Evolutionary conservation across 345 rosid species (phyloP).

Genomic region (Gossypioides kirkii): DNA sequence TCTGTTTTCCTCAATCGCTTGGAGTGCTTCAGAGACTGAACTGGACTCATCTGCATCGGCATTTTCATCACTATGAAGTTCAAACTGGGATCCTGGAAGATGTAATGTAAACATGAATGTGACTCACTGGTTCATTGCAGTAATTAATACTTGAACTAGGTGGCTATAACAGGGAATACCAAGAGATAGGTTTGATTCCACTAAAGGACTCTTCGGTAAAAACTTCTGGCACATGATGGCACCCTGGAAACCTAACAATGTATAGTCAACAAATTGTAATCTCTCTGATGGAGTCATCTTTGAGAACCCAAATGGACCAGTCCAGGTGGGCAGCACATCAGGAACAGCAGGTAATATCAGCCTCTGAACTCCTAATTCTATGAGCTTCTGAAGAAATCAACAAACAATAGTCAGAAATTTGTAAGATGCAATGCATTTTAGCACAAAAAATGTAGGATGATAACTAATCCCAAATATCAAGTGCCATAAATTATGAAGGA

Average conservation of each 20-base stretch:
- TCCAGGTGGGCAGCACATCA: conserved; percentile 58
- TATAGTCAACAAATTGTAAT: conserved; percentile 38
- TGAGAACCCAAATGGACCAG: conserved; percentile 67
- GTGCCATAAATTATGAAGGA: neutral
- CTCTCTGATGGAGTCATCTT: conserved; percentile 49
- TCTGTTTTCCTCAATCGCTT: conserved; percentile 27
- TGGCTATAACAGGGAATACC: conserved; percentile 21
- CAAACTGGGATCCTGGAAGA: conserved; percentile 32
- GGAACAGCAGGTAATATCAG: conserved; percentile 78
- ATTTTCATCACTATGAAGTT: conserved; percentile 20
- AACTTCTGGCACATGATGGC: conserved; percentile 66
- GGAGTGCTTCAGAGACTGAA: conserved; percentile 33
- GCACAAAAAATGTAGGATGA: neutral
- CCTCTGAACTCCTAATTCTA: conserved; percentile 60
- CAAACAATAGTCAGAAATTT: neutral
- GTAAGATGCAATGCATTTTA: neutral
- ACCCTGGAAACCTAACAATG: conserved; percentile 68
- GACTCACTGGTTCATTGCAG: neutral
- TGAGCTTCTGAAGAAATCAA: conserved; percentile 41
- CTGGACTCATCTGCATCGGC: conserved; percentile 32
- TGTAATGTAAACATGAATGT: neutral
- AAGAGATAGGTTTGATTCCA: conserved; percentile 21
- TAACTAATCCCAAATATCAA: neutral
- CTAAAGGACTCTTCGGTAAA: conserved; percentile 24
- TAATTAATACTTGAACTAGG: neutral